A percentile compares a stretch with the other conserved stretches of the same genome.
Evolutionary conservation across 2,329 filamentous ascomycete genomes (phyloP).

Genomic region (Dothidotthia symphoricarpi): DNA sequence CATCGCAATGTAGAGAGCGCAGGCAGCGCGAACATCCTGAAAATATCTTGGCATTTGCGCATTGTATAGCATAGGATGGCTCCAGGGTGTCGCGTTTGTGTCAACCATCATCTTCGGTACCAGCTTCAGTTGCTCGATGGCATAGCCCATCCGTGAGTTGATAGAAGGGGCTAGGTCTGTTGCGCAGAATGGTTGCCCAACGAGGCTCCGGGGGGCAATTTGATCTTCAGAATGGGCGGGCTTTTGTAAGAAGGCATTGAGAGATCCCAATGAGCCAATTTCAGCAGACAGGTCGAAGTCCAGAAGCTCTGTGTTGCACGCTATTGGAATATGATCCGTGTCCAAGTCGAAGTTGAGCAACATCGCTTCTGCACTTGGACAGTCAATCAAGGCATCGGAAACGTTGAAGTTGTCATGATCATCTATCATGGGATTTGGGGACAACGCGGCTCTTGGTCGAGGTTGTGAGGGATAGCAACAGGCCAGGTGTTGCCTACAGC

Average conservation of each 20-base stretch:
- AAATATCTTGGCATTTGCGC: slow-evolving; percentile 53
- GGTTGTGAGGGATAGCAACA: slow-evolving; percentile 48
- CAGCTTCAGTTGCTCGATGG: slow-evolving; percentile 28
- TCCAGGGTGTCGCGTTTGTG: slow-evolving; percentile 55
- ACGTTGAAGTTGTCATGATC: too few species aligned
- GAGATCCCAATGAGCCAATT: slow-evolving; percentile 54
- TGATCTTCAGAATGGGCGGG: not conserved
- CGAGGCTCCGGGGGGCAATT: not conserved
- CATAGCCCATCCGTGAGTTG: slow-evolving; percentile 25
- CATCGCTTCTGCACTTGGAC: too few species aligned
- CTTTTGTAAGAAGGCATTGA: slow-evolving; percentile 26
- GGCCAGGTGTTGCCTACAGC: slow-evolving; percentile 47
- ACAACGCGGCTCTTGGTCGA: too few species aligned
- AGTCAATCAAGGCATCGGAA: too few species aligned
- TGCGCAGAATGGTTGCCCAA: slow-evolving; percentile 8
- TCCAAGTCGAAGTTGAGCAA: slow-evolving; percentile 4
- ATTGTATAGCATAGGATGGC: slow-evolving; percentile 53
- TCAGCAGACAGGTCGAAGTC: slow-evolving; percentile 20
- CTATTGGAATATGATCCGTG: too few species aligned
- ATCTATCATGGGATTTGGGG: too few species aligned
- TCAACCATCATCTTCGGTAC: slow-evolving; percentile 46
- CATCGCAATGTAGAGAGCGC: slow-evolving; percentile 54
- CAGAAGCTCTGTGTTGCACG: slow-evolving; percentile 2
- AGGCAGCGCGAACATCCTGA: slow-evolving; percentile 56
- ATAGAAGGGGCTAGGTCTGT: slow-evolving; percentile 20